Conservation (phyloP, 1,139 yeast genomes). For the Candida albicans region DNA sequence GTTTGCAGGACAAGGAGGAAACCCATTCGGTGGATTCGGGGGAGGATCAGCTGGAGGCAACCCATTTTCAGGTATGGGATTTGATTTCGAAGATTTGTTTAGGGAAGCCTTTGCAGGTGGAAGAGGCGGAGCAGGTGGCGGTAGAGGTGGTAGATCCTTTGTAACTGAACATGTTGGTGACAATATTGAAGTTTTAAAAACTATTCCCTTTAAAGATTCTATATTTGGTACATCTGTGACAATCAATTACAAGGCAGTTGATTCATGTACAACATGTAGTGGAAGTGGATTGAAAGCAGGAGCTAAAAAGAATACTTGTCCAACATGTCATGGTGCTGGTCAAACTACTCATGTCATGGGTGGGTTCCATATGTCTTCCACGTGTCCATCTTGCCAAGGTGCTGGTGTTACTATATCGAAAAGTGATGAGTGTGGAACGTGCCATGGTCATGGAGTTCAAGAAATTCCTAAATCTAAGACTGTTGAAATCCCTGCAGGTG, state of each 20-base stretch:
- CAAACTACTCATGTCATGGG: slow-evolving; percentile 84
- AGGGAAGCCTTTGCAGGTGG: slow-evolving; percentile 69
- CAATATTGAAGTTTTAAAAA: slow-evolving; percentile 76
- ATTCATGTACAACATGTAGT: slow-evolving; percentile 73
- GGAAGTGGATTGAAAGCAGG: slow-evolving; percentile 86
- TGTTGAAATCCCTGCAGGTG: slow-evolving; percentile 86
- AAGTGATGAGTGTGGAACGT: slow-evolving; percentile 69
- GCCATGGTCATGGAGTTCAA: slow-evolving; percentile 89
- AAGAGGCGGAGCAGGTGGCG: slow-evolving; percentile 32
- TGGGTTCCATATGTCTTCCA: slow-evolving; percentile 96
- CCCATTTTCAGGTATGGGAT: slow-evolving; percentile 51
- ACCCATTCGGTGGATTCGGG: slow-evolving; percentile 26
- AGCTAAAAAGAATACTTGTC: slow-evolving; percentile 75
- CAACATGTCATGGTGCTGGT: slow-evolving; percentile 92
- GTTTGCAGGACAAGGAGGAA: slow-evolving; percentile 36
- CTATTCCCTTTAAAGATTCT: slow-evolving; percentile 81
- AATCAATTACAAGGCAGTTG: slow-evolving; percentile 73
- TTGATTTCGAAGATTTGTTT: slow-evolving; percentile 85
- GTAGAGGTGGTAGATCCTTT: slow-evolving; percentile 40
- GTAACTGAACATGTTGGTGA: slow-evolving; percentile 86
- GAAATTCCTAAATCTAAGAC: slow-evolving; percentile 66
- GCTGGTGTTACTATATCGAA: slow-evolving; percentile 76
- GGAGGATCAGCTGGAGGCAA: slow-evolving; percentile 32
- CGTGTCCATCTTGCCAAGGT: slow-evolving; percentile 87
- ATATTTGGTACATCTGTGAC: slow-evolving; percentile 73